phyloP scores from a whole-genome alignment of 108 stramenopile genomes.

The Cyclotella sp. region DNA sequence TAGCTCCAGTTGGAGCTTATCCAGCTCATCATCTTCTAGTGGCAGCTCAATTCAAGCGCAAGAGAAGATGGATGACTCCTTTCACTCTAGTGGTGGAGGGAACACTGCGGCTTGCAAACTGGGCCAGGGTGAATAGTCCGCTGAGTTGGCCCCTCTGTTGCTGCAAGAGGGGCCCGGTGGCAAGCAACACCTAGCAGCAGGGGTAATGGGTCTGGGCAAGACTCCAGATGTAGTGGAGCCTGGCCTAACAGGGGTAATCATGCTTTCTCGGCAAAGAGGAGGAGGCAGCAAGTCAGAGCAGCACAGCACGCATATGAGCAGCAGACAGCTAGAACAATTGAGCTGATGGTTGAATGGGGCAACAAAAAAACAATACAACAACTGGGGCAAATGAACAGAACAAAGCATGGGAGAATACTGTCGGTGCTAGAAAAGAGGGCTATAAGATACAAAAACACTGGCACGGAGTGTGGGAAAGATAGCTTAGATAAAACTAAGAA shows the following conservation, averaged over 20 bases:
- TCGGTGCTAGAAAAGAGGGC: constrained; percentile 22
- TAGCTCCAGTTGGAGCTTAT: constrained; percentile 2
- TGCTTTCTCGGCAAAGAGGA: background rate
- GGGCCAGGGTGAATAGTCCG: too few species aligned
- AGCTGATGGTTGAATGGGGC: constrained; percentile 18
- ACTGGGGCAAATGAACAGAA: constrained; percentile 18
- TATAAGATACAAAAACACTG: constrained; percentile 1
- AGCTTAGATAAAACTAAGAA: background rate
- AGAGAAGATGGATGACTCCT: background rate
- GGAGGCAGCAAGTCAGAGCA: constrained; percentile 18
- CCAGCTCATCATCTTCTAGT: background rate
- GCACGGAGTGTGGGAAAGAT: background rate
- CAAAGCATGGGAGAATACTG: constrained; percentile 3
- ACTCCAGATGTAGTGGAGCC: constrained; percentile 4
- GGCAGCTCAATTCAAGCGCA: background rate
- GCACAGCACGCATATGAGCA: constrained; percentile 15
- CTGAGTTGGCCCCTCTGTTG: constrained; percentile 18
- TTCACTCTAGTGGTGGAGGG: background rate
- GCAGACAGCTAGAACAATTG: constrained; percentile 17
- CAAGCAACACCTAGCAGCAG: constrained; percentile 2
- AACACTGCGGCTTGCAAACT: background rate
- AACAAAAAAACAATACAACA: constrained; percentile 2
- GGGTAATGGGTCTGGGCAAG: constrained; percentile 5
- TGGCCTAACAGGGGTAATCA: background rate
- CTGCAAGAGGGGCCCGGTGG: constrained; percentile 22